Conservation (phyloP, 192 early-diverging fungal genomes). For the Endogone sp. region DNA sequence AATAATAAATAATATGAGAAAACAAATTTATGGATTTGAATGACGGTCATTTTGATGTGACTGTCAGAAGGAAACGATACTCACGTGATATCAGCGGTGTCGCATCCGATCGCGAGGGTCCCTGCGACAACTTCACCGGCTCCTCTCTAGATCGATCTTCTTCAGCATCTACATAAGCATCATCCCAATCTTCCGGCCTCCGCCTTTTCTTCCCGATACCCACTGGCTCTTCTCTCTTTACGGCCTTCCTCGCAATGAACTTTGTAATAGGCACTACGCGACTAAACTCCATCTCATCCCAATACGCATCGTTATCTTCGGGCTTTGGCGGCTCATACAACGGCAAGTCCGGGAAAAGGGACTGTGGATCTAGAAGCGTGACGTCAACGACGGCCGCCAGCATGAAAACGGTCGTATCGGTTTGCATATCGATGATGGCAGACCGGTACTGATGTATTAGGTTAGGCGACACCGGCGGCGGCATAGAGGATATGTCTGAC, state of each 20-base stretch:
- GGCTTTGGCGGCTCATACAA: constrained; percentile 50
- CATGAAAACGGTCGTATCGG: constrained; percentile 24
- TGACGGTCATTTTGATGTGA: not conserved
- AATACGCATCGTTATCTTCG: constrained; percentile 46
- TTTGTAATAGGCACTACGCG: constrained; percentile 48
- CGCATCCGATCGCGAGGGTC: constrained; percentile 39
- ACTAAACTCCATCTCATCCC: constrained; percentile 51
- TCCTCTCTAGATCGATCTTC: constrained; percentile 7
- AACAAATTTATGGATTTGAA: not conserved
- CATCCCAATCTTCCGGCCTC: constrained; percentile 20
- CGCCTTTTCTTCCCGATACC: not conserved
- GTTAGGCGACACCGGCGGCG: constrained; percentile 35
- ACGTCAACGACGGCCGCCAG: constrained; percentile 29
- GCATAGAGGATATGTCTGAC: constrained; percentile 21
- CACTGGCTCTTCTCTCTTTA: constrained; percentile 27
- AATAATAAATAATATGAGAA: constrained; percentile 9
- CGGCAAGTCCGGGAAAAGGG: constrained; percentile 45
- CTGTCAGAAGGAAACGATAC: too few relatives aligned
- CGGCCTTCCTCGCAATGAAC: constrained; percentile 20
- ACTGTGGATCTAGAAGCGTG: constrained; percentile 30
- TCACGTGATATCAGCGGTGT: constrained; percentile 25
- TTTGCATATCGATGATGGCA: constrained; percentile 26
- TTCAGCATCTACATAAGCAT: constrained; percentile 20
- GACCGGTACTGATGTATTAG: constrained; percentile 34
- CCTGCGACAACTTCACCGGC: constrained; percentile 17